Evolutionary conservation across 2,329 filamentous ascomycete species (phyloP), one percentile per base, ranked within the genome.

Genomic region (Fusarium sp.): DNA sequence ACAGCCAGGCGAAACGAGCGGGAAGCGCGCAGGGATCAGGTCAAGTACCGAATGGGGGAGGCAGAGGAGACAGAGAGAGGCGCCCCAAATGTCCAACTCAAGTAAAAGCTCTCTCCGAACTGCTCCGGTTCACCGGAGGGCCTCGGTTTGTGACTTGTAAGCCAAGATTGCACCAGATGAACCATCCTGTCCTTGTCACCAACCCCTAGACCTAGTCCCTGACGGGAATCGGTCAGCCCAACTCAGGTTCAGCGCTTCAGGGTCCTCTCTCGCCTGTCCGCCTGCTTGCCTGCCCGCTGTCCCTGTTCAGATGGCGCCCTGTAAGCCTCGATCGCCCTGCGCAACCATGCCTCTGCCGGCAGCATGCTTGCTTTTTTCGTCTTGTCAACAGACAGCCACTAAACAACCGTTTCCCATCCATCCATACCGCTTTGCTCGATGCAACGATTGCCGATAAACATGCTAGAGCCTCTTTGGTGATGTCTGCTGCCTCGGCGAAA

Each of bases 11-110:
- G 63, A 74, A 64, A 59, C 63, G 60, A 63, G 69, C 67, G 66
- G 65, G 70, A 77, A 71, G 69, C 61, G 69, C 63, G 66, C 72
- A 74, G 72, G 72, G 72, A 69, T 70, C 59, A 47, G 38, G 60
- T 37, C 69, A 75, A 74, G 72, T 74, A 75, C 72, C 72, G 72
- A 61, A 66, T 67, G 72, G 30, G 63, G 70, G 63, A 71, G 60
- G 40, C 59, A 58, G 63, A 70, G 68, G 66, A 69, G 65, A 59
- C 72, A 54, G 66, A 70, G 66, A 63, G 69, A 73, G 72, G 43
- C 43, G 43, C 43, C 22, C 43, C 43, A 47, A 74, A 75, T 69
- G 66, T 68, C 71, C 71, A 32, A 43, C 30, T 17, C 20, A 15
- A 33, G 20, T 25, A 33, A n/a, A 14, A 40, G 6, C 22, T 5